Conservation (phyloP, 169 alveolate species). For the Babesia ovis region DNA sequence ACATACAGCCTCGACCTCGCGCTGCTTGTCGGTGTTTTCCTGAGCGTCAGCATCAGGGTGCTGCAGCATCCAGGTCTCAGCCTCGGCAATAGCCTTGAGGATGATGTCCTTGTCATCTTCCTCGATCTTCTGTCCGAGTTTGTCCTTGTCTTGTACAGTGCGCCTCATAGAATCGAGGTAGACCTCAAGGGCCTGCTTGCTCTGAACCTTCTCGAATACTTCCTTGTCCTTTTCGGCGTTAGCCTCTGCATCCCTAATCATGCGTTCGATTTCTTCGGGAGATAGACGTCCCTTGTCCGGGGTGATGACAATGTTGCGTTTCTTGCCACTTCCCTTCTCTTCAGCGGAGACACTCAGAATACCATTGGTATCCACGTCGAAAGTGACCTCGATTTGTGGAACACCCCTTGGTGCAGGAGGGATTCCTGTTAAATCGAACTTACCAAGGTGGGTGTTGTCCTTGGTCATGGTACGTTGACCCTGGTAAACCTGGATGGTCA, state of each 20-base stretch:
- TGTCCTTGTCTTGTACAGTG: conserved; percentile 92
- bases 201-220: conserved; percentile 89
- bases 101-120: conserved; percentile 89
- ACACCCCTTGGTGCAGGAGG: conserved; percentile 96
- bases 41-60: conserved; percentile 92
- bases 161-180: conserved; percentile 91
- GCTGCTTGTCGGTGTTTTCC: conserved; percentile 89
- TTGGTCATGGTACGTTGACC: conserved; percentile 97
- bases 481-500: conserved; percentile 93
- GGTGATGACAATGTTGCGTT: conserved; percentile 91
- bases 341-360: conserved; percentile 94
- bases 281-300: conserved; percentile 95
- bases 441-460: conserved; percentile 93
- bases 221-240: conserved; percentile 94
- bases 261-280: conserved; percentile 93
- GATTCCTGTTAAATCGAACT: conserved; percentile 93
- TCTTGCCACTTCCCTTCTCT: conserved; percentile 93
- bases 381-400: conserved; percentile 95
- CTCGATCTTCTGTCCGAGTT: conserved; percentile 88
- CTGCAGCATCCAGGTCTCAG: conserved; percentile 89
- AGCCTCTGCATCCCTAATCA: conserved; percentile 94
- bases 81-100: conserved; percentile 88
- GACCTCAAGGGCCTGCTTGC: conserved; percentile 91
- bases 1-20: conserved; percentile 91
- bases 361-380: conserved; percentile 96